Evolutionary conservation across 1,284 basidiomycete species (phyloP), one percentile per base, ranked within the genome.

Genomic region (Pyrrhoderma noxium): DNA sequence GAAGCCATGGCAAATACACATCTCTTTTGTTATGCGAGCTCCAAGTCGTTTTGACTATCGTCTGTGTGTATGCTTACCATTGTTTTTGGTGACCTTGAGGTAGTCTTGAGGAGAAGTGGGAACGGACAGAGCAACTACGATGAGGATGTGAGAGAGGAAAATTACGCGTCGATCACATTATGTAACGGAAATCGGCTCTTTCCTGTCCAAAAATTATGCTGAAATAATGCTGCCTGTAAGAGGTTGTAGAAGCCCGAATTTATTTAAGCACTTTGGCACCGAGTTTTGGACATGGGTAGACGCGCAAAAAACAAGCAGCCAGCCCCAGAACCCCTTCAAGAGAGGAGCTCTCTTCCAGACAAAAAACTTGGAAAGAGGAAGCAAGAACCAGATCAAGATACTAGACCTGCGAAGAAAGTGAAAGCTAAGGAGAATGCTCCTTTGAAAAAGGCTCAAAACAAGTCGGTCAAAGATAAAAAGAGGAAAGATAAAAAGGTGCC

Each of bases 291-390:
- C 60, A 93, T 95, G 91, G 93, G 93, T 62, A 80, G 91, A 65
- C 83, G 91, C 61, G 82, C 91, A 59, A 91, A 89, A 70, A 87
- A 89, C 70, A 96, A 96, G 74, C 93, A 97, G 69, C 79, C 74
- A 0, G 73, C 82, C 3, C 92, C 91, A 1, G 71, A 70, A 54
- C 81, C 90, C 38, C 63, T 93, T 18, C 60, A 54, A 11, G 71
- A 79, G 19, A 57, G 62, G 1, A 68, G 66, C 9, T 61, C 63
- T 8, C 58, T 14, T n/a, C 54, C 60, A 54, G 58, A 13, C 48
- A 84, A 81, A 66, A 80, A 76, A 56, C 70, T 79, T 14, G 82
- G 81, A 38, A 89, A 90, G 64, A 81, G 87, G 43, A 90, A 89
- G 65, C 74, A 69, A 55, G 74, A 73, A 46, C 58, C 61, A 59